Base-by-base conservation (phyloP, 2,329 filamentous ascomycete genomes). In the Monosporascus sp. region DNA sequence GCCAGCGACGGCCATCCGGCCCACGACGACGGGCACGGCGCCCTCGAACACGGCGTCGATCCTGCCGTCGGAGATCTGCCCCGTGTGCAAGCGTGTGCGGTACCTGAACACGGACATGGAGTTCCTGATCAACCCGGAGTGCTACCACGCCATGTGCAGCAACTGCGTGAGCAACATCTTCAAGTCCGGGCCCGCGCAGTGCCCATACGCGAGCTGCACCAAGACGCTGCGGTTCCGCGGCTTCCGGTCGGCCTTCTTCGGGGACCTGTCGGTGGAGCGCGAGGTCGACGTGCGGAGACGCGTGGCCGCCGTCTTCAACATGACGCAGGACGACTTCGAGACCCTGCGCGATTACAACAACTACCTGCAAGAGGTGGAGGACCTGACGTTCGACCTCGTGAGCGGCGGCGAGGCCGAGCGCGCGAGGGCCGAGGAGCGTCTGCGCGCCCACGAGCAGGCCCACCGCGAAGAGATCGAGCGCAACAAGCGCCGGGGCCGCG, bases 81-180 rank as follows among this genome's bases (percentile, higher is more conserved):
- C 93, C 53, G 90, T 97, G 62, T 99, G 94, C 87, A 97, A 97
- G 75, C 95, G 91, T 55, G 90, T 89, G 55, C 89, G 91, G 59
- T 97, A 97, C 77, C 87, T 97, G 65, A 97, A 97, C 77, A 86
- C 85, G 56, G 87, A 91, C 74, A 92, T 99, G 82, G 82, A 87
- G 59, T 97, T 99, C 74, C 88, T 94, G 63, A 92, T 99, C 75
- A 97, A 97, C 70, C 90, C 93, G 8, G 91, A 96, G 78, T 99
- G 94, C 81, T 99, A 99, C 78, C 94, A 99, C 78, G 90, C 90
- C 62, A 97, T 99, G 90, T 99, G 94, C 78, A 88, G 90, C 70
- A 92, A 89, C 53, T 99, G 94, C 75, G 92, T 97, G 43, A 89
- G 93, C 71, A 88, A 93, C 52, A 89, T 97, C 63, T 99, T 97